Evolutionary conservation across 331 rosid species (phyloP), one percentile per base, ranked within the genome.

Genomic region (Pyracantha coccinea): DNA sequence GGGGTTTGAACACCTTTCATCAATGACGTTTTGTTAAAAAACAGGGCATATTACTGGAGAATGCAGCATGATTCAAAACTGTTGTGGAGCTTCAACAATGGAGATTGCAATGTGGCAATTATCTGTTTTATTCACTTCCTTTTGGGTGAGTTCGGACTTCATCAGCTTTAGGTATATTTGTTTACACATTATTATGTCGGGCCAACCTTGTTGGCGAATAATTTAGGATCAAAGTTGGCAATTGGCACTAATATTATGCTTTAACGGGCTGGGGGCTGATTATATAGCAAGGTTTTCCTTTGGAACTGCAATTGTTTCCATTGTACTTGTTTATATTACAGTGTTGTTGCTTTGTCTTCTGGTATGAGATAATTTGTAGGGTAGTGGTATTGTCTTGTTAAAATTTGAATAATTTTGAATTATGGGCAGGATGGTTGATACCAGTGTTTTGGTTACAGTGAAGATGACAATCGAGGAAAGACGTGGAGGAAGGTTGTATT

Each of bases 291-390:
- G 97, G 85, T 96, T 92, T 77, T 89, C 99, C 21, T 95, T 92
- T 85, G 97, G 97, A 59, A 92, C 93, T 25, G 97, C 97, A 8
- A 92, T 92, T 77, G 99, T 92, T 25, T 95, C 99, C n/a, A 88
- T 95, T 72, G 88, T 95, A 82, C 79, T 92, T 82, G 96, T 90
- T 83, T 95, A 89, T 77, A 90, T 96, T 50, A 82, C 97, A 15
- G 90, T 95, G 85, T 95, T 83, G 97, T 97, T 78, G 83, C 91
- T 76, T 20, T 92, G 80, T 83, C 91, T 77, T 84, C 90, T 72
- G 84, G 97, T 80, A 84, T 90, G 78, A 87, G 97, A 96, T 95
- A 75, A 41, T 8, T 73, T 73, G 66, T 59, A 54, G 62, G 63
- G 47, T 10, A 24, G 4, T 8, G 20, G 27, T 32, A 17, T 7